Evolutionary conservation across 2,329 filamentous ascomycete species (phyloP), one percentile per base, ranked within the genome.

Genomic region (Fusarium liriodendri): DNA sequence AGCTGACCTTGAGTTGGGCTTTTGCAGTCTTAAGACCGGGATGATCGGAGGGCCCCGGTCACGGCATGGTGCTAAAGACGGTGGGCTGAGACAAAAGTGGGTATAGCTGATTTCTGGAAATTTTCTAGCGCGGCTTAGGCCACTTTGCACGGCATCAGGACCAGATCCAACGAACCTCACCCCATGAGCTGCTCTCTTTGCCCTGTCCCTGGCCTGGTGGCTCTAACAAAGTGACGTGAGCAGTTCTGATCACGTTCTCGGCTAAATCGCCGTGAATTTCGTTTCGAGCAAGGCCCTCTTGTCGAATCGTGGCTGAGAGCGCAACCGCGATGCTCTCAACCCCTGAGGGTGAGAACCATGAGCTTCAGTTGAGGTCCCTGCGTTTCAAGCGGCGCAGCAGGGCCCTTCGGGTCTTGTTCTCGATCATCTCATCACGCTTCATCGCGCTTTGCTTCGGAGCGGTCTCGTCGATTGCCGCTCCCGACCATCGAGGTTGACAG

Each of bases 91-190:
- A 33, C 25, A 45, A 45, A 38, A 62, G 64, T 54, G 72, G 67
- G 29, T 45, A 40, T 47, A 35, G 54, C 71, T 62, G 64, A 66
- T 62, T 78, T 78, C 77, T 78, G 64, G 77, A 78, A 78, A 70
- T 66, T 77, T 78, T 78, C 77, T 78, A 78, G 77, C 74, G 74
- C 60, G 58, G 67, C 66, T 69, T 71, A 40, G 64, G 63, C 57
- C 64, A 50, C 58, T 63, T 35, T 52, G 47, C 13, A 25, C 54
- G 67, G 59, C 57, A 72, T 29, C 50, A 59, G 65, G 65, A 55
- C 65, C 38, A 69, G 66, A 74, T 78, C 68, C 68, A 69, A 72
- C 54, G 62, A 73, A 74, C 72, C 71, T 77, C 74, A 73, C 63
- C 62, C 60, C 66, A 77, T 78, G 40, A 50, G 64, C 63, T 40